A percentile compares a stretch with the other conserved stretches of the same genome.
phyloP scores from a whole-genome alignment of 805 yeast genomes.

The Cyberlindnera mississippiensis region DNA sequence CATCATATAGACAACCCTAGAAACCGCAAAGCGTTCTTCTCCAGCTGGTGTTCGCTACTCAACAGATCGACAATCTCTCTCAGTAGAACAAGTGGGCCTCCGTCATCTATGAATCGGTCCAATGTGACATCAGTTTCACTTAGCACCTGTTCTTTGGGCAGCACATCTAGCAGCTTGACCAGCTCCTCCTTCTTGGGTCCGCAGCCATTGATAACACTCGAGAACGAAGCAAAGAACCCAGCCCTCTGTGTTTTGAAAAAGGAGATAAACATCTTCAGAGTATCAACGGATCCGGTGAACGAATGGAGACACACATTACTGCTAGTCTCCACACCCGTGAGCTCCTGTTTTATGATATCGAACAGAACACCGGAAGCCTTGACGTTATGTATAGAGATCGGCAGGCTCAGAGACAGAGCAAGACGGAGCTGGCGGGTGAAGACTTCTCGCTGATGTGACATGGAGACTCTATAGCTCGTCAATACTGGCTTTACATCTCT shows the following conservation, averaged over 20 bases:
- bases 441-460: slow-evolving; percentile 62
- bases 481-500: slow-evolving; percentile 17
- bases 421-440: slow-evolving; percentile 48
- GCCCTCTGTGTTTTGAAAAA: slow-evolving; percentile 10
- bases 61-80: slow-evolving; percentile 2
- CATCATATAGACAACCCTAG: too few relatives aligned
- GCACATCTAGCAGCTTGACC: neutral
- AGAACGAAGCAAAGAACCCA: slow-evolving; percentile 14
- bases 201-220: slow-evolving; percentile 12
- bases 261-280: slow-evolving; percentile 44
- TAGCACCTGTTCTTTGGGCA: slow-evolving; percentile 10
- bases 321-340: slow-evolving; percentile 17
- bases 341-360: slow-evolving; percentile 35
- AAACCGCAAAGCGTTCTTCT: neutral
- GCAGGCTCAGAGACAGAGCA: slow-evolving; percentile 45
- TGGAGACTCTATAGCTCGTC: slow-evolving; percentile 47
- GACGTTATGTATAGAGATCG: slow-evolving; percentile 82
- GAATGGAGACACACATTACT: slow-evolving; percentile 70
- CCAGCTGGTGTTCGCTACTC: slow-evolving; percentile 1
- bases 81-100: slow-evolving; percentile 6
- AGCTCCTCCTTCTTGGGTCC: slow-evolving; percentile 9
- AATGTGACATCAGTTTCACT: slow-evolving; percentile 25
- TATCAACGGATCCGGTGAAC: slow-evolving; percentile 79
- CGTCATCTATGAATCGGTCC: slow-evolving; percentile 5
- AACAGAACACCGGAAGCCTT: slow-evolving; percentile 64